These are phyloP conservation scores for Cladophialophora bantiana DNA, from an alignment of 2,329 filamentous ascomycete genomes.

Conservation along the genomic window DNA sequence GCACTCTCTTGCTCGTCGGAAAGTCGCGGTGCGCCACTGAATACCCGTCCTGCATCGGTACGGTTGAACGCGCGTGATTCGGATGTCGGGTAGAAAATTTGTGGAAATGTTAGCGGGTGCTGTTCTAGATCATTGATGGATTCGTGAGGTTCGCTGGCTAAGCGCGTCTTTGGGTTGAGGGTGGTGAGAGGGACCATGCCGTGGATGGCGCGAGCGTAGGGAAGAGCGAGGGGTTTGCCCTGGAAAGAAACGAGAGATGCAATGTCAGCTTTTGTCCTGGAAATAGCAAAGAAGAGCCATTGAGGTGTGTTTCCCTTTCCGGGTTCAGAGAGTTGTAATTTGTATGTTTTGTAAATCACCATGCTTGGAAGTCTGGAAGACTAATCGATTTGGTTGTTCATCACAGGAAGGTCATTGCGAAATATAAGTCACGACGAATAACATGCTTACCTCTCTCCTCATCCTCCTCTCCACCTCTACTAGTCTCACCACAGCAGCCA, in stretches of 20 bases:
- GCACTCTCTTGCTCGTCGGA: constrained; percentile 46
- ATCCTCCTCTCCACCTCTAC: constrained; percentile 85
- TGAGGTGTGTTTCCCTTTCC: constrained; percentile 13
- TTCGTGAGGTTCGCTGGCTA: constrained; percentile 58
- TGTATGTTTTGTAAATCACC: constrained; percentile 70
- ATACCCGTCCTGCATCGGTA: constrained; percentile 68
- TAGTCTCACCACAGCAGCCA: constrained; percentile 83
- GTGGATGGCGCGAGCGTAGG: constrained; percentile 78
- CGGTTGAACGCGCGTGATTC: constrained; percentile 71
- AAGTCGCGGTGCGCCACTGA: constrained; percentile 55
- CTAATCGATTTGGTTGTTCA: constrained; percentile 92
- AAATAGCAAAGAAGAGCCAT: background rate
- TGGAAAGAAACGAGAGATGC: constrained; percentile 48
- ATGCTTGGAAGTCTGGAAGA: constrained; percentile 94
- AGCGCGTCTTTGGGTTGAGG: constrained; percentile 48
- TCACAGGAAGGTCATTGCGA: constrained; percentile 54
- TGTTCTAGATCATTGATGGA: constrained; percentile 69
- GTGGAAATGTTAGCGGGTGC: constrained; percentile 60
- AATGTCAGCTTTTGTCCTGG: constrained; percentile 13
- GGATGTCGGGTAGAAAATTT: constrained; percentile 69
- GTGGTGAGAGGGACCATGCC: constrained; percentile 79
- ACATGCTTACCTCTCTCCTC: constrained; percentile 68
- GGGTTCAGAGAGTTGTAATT: constrained; percentile 75
- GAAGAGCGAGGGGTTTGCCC: constrained; percentile 77
- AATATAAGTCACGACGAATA: background rate